Evolutionary conservation across 768 basidiomycete species (phyloP).

Genomic region (Tremella mesenterica): DNA sequence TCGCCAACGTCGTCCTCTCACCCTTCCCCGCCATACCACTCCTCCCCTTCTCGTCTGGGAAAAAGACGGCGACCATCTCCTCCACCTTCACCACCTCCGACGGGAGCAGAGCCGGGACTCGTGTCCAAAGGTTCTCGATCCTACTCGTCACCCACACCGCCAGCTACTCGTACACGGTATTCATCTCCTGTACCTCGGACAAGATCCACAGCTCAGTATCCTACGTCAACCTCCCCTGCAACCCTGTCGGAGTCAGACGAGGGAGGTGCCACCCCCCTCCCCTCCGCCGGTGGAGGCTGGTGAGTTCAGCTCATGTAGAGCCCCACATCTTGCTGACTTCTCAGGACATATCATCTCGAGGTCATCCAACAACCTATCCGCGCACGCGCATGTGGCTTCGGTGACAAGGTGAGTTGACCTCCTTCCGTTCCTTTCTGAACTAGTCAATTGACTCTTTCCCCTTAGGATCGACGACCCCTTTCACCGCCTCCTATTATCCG

Average conservation of each 20-base stretch:
- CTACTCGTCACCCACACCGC: background rate
- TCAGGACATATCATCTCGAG: constrained; percentile 71
- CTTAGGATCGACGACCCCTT: constrained; percentile 79
- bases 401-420: constrained; percentile 65
- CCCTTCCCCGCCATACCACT: too few species aligned
- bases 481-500: constrained; percentile 61
- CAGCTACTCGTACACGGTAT: background rate
- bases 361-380: constrained; percentile 80
- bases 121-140: too few species aligned
- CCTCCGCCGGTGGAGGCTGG: constrained; percentile 11
- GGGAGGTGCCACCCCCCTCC: background rate
- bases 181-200: background rate
- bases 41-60: background rate
- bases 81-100: background rate
- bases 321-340: background rate
- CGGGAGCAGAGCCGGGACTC: background rate
- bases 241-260: background rate
- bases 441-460: background rate
- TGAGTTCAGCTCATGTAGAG: constrained; percentile 3
- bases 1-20: background rate
- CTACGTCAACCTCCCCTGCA: background rate
- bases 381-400: constrained; percentile 93
- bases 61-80: background rate
- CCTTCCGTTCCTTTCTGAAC: background rate
- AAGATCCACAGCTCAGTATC: too few species aligned